These are phyloP conservation scores for Chlamydomonas incerta DNA, from an alignment of 139 green algal species.

Conservation along the genomic window DNA sequence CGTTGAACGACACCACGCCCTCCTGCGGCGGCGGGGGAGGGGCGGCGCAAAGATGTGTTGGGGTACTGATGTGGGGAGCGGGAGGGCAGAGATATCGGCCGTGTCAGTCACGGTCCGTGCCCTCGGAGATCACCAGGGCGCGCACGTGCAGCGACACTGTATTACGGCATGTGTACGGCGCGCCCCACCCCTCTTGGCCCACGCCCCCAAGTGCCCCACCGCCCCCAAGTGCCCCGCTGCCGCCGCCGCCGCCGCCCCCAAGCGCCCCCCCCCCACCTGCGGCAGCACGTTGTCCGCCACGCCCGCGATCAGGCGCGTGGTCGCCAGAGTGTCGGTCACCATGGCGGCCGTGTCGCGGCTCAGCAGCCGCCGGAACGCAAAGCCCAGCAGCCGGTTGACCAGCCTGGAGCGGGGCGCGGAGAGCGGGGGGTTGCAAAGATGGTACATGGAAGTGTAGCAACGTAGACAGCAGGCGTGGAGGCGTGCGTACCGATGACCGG, in stretches of 20 bases:
- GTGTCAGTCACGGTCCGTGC: too few species aligned
- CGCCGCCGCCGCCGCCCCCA: background rate
- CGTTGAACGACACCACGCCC: conserved; percentile 42
- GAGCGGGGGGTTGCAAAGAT: too few species aligned
- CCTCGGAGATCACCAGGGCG: too few species aligned
- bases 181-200: too few species aligned
- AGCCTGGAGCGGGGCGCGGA: conserved; percentile 3
- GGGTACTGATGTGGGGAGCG: background rate
- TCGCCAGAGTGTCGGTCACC: conserved; percentile 46
- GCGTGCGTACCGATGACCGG: too few species aligned
- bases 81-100: too few species aligned
- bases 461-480: too few species aligned
- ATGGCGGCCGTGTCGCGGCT: conserved; percentile 35
- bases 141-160: too few species aligned
- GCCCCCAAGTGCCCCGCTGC: background rate
- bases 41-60: too few species aligned
- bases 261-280: background rate
- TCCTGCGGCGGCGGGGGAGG: conserved; percentile 4
- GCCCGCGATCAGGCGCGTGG: conserved; percentile 27
- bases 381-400: conserved; percentile 18
- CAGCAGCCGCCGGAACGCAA: background rate
- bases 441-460: too few species aligned
- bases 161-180: too few species aligned
- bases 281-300: conserved; percentile 65
- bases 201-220: too few species aligned